These are phyloP conservation scores for Aegle marmelos DNA, from an alignment of 345 rosid species.

Conservation along the genomic window DNA sequence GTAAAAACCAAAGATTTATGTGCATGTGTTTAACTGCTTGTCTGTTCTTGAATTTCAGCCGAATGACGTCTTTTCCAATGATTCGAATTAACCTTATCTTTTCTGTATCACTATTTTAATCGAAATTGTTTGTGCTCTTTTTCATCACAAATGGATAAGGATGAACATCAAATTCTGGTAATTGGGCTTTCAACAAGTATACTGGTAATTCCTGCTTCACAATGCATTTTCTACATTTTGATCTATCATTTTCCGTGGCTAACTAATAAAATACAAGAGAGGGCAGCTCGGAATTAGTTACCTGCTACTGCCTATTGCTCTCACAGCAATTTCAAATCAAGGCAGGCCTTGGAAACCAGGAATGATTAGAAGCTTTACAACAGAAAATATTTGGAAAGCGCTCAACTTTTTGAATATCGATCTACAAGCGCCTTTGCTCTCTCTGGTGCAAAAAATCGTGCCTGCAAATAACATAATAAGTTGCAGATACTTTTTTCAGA, in stretches of 20 bases:
- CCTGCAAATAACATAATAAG: conserved; percentile 41
- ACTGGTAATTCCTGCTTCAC: no score
- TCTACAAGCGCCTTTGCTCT: conserved; percentile 84
- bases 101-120: no score
- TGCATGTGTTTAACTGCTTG: no score
- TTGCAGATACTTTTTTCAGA: background rate
- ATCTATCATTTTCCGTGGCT: background rate
- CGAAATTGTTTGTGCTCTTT: no score
- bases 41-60: no score
- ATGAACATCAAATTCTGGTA: no score
- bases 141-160: no score
- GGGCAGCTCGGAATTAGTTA: background rate
- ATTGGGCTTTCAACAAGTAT: no score
- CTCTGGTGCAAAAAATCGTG: conserved; percentile 89
- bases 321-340: background rate
- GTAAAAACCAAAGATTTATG: no score
- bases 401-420: conserved; percentile 67
- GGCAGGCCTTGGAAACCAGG: background rate
- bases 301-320: background rate
- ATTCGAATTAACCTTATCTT: no score
- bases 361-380: background rate
- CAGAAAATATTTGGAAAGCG: background rate
- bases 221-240: background rate
- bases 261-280: background rate
- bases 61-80: no score